These are phyloP conservation scores for Laetiporus sulphureus DNA, from an alignment of 1,284 basidiomycete genomes.

Conservation along the genomic window DNA sequence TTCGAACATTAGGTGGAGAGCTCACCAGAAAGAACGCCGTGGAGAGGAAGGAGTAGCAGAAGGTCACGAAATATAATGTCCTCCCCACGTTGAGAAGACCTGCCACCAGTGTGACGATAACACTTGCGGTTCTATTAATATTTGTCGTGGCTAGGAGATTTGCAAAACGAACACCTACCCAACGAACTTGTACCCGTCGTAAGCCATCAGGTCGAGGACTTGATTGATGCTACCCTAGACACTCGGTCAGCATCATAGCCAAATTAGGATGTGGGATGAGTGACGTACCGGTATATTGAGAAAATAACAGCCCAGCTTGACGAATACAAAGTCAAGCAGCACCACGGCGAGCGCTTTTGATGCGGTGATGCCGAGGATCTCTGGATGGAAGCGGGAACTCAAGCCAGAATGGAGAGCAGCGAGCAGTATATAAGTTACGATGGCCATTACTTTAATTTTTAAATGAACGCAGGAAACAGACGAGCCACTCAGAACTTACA, in stretches of 20 bases:
- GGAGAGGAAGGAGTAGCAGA: constrained; percentile 81
- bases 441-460: constrained; percentile 72
- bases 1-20: background rate
- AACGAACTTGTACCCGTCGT: constrained; percentile 97
- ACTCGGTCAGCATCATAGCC: background rate
- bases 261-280: background rate
- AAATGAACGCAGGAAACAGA: constrained; percentile 5
- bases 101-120: constrained; percentile 63
- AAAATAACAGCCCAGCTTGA: constrained; percentile 89
- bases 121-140: constrained; percentile 33
- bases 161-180: constrained; percentile 45
- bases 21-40: constrained; percentile 90
- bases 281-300: constrained; percentile 29
- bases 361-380: constrained; percentile 83
- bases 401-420: constrained; percentile 83
- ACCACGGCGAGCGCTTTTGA: constrained; percentile 80
- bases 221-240: constrained; percentile 44
- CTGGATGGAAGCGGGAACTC: constrained; percentile 81
- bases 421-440: constrained; percentile 93
- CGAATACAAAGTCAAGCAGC: constrained; percentile 80
- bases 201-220: constrained; percentile 70
- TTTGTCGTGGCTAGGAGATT: no score
- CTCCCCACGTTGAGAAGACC: constrained; percentile 56
- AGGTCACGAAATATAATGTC: constrained; percentile 65
- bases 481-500: constrained; percentile 41